Conservation (phyloP, 495 filamentous ascomycete species). For the Polyplosphaeria fusca region DNA sequence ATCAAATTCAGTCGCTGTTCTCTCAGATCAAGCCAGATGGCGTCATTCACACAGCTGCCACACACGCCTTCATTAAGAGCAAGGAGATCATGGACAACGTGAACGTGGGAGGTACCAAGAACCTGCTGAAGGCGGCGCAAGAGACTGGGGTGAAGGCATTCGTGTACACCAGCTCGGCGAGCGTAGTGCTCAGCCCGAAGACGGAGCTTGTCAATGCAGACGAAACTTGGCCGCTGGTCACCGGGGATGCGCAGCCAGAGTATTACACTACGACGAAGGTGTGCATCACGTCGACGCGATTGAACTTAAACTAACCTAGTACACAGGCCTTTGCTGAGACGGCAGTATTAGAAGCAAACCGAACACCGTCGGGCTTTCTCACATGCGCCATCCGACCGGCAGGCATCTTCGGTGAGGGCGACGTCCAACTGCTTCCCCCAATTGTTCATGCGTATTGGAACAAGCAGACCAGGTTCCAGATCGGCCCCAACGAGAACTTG, state of each 20-base stretch:
- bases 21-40: slow-evolving; percentile 71
- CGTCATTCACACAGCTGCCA: slow-evolving; percentile 84
- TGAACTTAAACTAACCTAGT: slow-evolving; percentile 1
- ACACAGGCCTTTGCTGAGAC: slow-evolving; percentile 81
- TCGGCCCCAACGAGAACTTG: slow-evolving; percentile 84
- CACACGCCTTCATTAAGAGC: slow-evolving; percentile 29
- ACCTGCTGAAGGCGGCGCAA: slow-evolving; percentile 70
- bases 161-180: slow-evolving; percentile 90
- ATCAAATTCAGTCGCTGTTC: slow-evolving; percentile 64
- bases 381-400: slow-evolving; percentile 81
- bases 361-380: slow-evolving; percentile 57
- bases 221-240: slow-evolving; percentile 78
- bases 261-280: slow-evolving; percentile 69
- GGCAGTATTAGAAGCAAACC: slow-evolving; percentile 81
- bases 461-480: slow-evolving; percentile 71
- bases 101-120: slow-evolving; percentile 86
- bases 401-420: slow-evolving; percentile 88
- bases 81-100: slow-evolving; percentile 67
- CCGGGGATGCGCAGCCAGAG: slow-evolving; percentile 68
- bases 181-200: slow-evolving; percentile 73
- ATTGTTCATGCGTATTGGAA: slow-evolving; percentile 63
- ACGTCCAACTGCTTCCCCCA: slow-evolving; percentile 35
- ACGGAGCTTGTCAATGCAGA: slow-evolving; percentile 84
- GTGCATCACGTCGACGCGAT: not conserved
- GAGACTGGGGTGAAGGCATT: slow-evolving; percentile 81